phyloP scores from a whole-genome alignment of 2,329 filamentous ascomycete species.

The Fusarium compactum region DNA sequence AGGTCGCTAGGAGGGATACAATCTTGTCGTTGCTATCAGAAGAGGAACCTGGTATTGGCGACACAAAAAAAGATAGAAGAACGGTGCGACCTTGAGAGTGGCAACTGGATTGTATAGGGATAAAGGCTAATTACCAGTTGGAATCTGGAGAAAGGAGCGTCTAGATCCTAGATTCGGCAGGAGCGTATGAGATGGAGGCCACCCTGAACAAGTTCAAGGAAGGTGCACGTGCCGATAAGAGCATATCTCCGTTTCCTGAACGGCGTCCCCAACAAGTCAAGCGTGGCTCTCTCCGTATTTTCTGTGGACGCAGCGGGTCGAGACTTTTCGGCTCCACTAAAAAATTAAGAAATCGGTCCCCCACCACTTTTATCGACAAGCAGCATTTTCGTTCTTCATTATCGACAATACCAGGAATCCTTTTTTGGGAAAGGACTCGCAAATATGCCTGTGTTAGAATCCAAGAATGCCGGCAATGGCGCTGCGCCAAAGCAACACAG shows the following conservation, averaged over 20 bases:
- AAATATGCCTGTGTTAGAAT: constrained; percentile 66
- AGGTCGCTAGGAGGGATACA: constrained; percentile 15
- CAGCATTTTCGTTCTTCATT: constrained; percentile 37
- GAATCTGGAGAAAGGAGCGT: constrained; percentile 47
- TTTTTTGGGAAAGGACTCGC: constrained; percentile 27
- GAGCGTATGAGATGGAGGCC: constrained; percentile 45
- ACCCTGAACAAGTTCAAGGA: constrained; percentile 34
- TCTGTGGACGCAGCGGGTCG: constrained; percentile 22
- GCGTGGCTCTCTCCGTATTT: constrained; percentile 6
- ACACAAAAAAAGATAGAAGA: constrained; percentile 5
- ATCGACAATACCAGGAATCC: constrained; percentile 23
- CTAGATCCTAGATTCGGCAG: constrained; percentile 45
- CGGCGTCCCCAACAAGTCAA: constrained; percentile 21
- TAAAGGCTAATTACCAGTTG: constrained; percentile 32
- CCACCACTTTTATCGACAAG: constrained; percentile 44
- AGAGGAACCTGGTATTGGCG: constrained; percentile 8
- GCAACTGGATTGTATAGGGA: constrained; percentile 37
- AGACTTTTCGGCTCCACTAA: constrained; percentile 42
- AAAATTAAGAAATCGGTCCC: constrained; percentile 47
- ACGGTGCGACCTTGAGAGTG: constrained; percentile 30
- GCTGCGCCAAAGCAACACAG: constrained; percentile 82
- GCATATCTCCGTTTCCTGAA: constrained; percentile 13
- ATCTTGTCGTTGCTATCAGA: constrained; percentile 12
- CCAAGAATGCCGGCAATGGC: constrained; percentile 59
- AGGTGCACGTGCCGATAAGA: constrained; percentile 47